Evolutionary conservation across 2,329 filamentous ascomycete genomes (phyloP).

Genomic region (Penicillium sp.): DNA sequence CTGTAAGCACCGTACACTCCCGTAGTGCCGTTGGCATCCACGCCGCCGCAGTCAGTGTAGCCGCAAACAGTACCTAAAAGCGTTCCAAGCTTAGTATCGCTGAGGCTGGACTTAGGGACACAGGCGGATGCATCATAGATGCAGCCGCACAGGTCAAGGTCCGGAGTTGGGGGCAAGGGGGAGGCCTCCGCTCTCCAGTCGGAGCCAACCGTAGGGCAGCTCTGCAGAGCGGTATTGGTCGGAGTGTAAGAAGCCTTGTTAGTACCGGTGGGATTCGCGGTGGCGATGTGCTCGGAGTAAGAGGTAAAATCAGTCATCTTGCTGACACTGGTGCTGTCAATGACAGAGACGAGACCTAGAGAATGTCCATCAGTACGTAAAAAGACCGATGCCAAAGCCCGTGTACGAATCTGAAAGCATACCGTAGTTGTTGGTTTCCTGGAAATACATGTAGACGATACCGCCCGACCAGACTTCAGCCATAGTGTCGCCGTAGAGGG

Average conservation of each 20-base stretch:
- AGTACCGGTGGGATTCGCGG: slow-evolving; percentile 64
- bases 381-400: neutral
- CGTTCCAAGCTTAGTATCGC: slow-evolving; percentile 29
- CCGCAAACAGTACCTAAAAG: slow-evolving; percentile 61
- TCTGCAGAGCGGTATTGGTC: slow-evolving; percentile 62
- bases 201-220: slow-evolving; percentile 65
- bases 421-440: slow-evolving; percentile 70
- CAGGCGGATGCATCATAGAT: slow-evolving; percentile 74
- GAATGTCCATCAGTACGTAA: slow-evolving; percentile 44
- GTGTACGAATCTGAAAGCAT: neutral
- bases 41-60: slow-evolving; percentile 39
- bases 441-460: slow-evolving; percentile 97
- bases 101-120: slow-evolving; percentile 31
- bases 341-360: slow-evolving; percentile 51
- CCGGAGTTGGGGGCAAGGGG: slow-evolving; percentile 75
- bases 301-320: slow-evolving; percentile 71
- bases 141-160: slow-evolving; percentile 75
- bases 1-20: slow-evolving; percentile 48
- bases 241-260: slow-evolving; percentile 67
- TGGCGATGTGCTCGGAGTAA: slow-evolving; percentile 66
- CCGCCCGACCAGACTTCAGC: slow-evolving; percentile 82
- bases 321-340: slow-evolving; percentile 62
- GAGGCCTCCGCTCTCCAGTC: slow-evolving; percentile 64
- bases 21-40: slow-evolving; percentile 38
- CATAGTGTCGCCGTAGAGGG: slow-evolving; percentile 78